Conservation (phyloP, 164 flowering plant genomes). For the Nelumbo lutea region DNA sequence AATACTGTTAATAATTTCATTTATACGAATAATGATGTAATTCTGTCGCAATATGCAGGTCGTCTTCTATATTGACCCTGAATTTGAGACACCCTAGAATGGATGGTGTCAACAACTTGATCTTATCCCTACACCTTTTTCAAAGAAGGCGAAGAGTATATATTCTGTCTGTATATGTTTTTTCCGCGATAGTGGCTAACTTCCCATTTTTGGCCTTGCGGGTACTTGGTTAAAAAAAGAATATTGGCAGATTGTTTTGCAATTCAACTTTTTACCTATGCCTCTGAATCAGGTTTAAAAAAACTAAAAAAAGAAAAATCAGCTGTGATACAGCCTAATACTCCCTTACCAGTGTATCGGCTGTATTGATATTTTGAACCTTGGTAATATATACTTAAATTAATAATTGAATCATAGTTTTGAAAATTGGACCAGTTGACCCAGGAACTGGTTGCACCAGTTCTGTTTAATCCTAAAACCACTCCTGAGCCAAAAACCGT, state of each 20-base stretch:
- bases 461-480: too few species aligned
- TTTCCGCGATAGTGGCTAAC: not conserved
- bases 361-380: too few species aligned
- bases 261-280: not conserved
- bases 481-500: too few species aligned
- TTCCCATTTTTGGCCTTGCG: not conserved
- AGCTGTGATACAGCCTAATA: too few species aligned
- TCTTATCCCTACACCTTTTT: constrained; percentile 79
- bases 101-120: constrained; percentile 84
- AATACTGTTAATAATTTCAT: not conserved
- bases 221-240: not conserved
- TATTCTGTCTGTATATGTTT: not conserved
- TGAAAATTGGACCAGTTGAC: too few species aligned
- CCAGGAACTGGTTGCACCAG: too few species aligned
- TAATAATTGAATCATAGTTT: too few species aligned
- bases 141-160: constrained; percentile 51
- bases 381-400: too few species aligned
- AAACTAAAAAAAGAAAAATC: too few species aligned
- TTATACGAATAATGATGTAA: not conserved
- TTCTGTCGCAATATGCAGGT: constrained; percentile 44
- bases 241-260: not conserved
- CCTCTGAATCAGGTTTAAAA: too few species aligned
- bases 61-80: constrained; percentile 94
- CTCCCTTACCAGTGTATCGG: too few species aligned
- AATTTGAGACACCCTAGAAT: constrained; percentile 83